Conservation (phyloP, 148 eudicot genomes). For the Rhododendron griersonianum region DNA sequence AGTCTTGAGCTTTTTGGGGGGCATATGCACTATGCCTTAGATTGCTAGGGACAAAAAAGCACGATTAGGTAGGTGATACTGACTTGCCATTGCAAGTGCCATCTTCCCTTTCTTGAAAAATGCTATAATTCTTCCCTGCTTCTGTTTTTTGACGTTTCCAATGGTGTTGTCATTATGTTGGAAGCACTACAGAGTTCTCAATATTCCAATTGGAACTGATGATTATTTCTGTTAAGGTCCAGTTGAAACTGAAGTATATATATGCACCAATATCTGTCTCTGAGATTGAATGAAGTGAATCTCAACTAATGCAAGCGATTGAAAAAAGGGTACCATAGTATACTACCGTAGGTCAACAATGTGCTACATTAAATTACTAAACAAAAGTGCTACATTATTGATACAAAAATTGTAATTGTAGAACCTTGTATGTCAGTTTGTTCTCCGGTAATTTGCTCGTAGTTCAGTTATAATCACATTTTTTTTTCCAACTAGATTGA, state of each 20-base stretch:
- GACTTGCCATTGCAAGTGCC: conserved; percentile 5
- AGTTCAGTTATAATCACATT: not conserved
- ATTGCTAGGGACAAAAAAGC: not conserved
- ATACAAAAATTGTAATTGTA: too few species aligned
- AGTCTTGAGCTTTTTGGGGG: not conserved
- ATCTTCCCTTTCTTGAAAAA: not conserved
- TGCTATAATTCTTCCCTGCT: not conserved
- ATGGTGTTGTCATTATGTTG: not conserved
- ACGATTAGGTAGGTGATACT: too few species aligned
- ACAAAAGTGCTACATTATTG: not conserved
- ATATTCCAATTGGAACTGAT: not conserved
- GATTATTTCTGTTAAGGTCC: not conserved
- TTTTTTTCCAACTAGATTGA: not conserved
- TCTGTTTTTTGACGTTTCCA: not conserved
- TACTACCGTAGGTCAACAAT: not conserved
- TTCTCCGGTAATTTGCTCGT: not conserved
- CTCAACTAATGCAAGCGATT: not conserved
- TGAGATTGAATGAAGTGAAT: not conserved
- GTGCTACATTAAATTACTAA: not conserved
- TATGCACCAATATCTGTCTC: not conserved
- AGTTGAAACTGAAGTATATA: not conserved
- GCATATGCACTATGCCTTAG: not conserved
- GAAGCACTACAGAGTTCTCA: not conserved
- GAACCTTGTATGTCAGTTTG: not conserved
- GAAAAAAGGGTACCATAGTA: not conserved